Evolutionary conservation across 306 rosid genomes (phyloP).

Genomic region (Oemleria cerasiformis): DNA sequence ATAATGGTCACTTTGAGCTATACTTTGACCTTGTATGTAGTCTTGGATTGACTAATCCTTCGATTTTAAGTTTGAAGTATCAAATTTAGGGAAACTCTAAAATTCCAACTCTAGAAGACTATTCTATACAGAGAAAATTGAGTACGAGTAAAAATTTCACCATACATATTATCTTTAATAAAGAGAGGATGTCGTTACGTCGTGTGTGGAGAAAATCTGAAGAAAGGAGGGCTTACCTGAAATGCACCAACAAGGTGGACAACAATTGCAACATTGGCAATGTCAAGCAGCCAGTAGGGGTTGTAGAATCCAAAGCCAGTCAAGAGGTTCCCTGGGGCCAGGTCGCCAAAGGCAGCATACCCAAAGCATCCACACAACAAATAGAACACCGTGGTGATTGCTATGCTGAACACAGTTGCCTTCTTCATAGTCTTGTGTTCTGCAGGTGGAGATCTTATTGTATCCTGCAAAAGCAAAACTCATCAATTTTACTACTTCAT

Average conservation of each 20-base stretch:
- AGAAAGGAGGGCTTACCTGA: constrained; percentile 36
- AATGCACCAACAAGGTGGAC: constrained; percentile 75
- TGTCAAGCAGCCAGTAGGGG: constrained; percentile 75
- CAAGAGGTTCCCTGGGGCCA: constrained; percentile 65
- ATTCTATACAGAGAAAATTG: no score
- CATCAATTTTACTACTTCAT: not conserved
- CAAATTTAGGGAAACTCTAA: no score
- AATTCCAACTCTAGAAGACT: no score
- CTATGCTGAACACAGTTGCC: constrained; percentile 49
- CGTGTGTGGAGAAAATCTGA: no score
- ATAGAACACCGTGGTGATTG: constrained; percentile 55
- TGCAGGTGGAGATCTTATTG: constrained; percentile 66
- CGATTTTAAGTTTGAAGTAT: no score
- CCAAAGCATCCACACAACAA: constrained; percentile 73
- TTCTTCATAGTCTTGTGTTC: constrained; percentile 74
- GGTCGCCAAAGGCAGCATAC: constrained; percentile 71
- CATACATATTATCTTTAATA: no score
- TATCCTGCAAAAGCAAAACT: constrained; percentile 47
- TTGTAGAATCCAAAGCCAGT: constrained; percentile 81
- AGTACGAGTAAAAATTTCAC: no score
- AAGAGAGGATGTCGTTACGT: no score
- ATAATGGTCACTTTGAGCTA: no score
- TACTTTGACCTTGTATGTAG: no score
- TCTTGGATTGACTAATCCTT: no score
- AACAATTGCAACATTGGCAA: constrained; percentile 66